These are phyloP conservation scores for Fusarium coicis DNA, from an alignment of 2,329 filamentous ascomycete genomes.

Conservation along the genomic window DNA sequence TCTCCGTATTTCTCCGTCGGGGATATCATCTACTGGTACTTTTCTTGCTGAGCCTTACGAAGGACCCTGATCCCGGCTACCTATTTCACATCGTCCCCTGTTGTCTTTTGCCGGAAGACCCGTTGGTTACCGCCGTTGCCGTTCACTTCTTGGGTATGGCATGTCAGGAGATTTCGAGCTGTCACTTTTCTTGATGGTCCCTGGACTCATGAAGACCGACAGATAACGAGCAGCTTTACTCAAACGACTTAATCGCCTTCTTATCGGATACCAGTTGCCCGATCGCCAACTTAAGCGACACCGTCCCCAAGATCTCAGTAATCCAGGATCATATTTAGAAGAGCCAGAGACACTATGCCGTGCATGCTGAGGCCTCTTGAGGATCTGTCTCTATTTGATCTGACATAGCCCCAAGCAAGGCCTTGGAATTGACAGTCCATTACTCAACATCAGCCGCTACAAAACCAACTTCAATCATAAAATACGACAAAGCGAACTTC, in stretches of 20 bases:
- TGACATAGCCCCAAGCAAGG: background rate
- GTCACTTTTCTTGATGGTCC: background rate
- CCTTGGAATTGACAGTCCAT: background rate
- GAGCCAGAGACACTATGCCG: slow-evolving; percentile 5
- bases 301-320: background rate
- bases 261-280: background rate
- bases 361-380: background rate
- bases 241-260: slow-evolving; percentile 1
- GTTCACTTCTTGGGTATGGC: slow-evolving; percentile 5
- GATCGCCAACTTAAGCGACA: background rate
- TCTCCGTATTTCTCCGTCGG: slow-evolving; percentile 2
- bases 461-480: background rate
- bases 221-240: slow-evolving; percentile 1
- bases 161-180: slow-evolving; percentile 23
- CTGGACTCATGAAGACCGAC: background rate
- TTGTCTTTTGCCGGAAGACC: slow-evolving; percentile 10
- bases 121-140: slow-evolving; percentile 28
- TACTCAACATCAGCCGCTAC: background rate
- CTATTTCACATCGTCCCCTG: slow-evolving; percentile 8
- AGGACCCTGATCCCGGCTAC: slow-evolving; percentile 27
- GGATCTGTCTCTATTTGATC: background rate
- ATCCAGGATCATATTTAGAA: background rate
- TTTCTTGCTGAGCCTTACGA: slow-evolving; percentile 12
- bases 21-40: background rate
- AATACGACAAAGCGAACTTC: background rate